phyloP scores from a whole-genome alignment of 129 eudicot species.

The Kitagawia praeruptora region DNA sequence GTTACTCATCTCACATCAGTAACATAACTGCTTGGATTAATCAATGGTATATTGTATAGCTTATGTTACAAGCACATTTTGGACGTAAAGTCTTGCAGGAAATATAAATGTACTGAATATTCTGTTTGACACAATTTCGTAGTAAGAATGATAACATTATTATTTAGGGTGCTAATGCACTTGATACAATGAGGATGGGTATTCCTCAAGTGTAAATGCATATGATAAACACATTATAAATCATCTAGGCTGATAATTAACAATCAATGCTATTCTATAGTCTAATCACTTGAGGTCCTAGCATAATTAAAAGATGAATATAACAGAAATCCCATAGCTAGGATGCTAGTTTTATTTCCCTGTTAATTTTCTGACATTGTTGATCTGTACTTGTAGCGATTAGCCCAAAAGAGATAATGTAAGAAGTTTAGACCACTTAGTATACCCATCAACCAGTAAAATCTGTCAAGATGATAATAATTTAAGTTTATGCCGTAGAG shows the following conservation, averaged over 20 bases:
- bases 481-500: conserved; percentile 40
- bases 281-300: background rate
- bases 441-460: conserved; percentile 79
- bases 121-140: background rate
- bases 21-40: background rate
- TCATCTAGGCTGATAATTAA: background rate
- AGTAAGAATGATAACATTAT: background rate
- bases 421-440: conserved; percentile 65
- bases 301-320: background rate
- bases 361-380: conserved; percentile 15
- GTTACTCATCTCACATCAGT: background rate
- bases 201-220: background rate
- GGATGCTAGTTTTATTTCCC: conserved; percentile 18
- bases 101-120: background rate
- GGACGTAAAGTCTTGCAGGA: background rate
- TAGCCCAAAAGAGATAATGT: conserved; percentile 72
- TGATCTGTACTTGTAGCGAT: conserved; percentile 45
- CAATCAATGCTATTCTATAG: background rate
- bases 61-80: background rate
- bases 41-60: background rate
- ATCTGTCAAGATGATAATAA: conserved; percentile 69
- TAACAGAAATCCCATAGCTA: conserved; percentile 1
- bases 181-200: background rate
- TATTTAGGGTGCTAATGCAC: background rate
- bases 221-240: background rate